phyloP scores from a whole-genome alignment of 768 basidiomycete species.

The Lactarius psammicola region DNA sequence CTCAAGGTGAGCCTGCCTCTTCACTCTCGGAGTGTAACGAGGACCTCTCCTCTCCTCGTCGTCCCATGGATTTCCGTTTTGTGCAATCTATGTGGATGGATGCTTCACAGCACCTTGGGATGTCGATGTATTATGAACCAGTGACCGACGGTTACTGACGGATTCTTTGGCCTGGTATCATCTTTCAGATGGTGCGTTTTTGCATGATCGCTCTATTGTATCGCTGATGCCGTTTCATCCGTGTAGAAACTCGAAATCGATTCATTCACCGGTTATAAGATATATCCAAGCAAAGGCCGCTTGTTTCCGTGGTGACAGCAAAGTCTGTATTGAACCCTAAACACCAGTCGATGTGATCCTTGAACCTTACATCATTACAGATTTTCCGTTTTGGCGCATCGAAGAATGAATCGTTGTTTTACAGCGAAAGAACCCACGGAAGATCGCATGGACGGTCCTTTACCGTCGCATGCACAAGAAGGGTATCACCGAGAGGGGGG shows the following conservation, averaged over 20 bases:
- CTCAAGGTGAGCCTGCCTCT: constrained; percentile 59
- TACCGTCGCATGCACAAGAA: constrained; percentile 99
- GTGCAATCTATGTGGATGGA: constrained; percentile 30
- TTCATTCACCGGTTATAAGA: constrained; percentile 94
- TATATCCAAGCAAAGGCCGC: constrained; percentile 98
- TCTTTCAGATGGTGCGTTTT: constrained; percentile 32
- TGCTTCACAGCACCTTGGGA: constrained; percentile 22
- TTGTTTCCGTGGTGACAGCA: constrained; percentile 95
- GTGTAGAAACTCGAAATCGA: constrained; percentile 96
- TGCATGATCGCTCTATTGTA: background rate
- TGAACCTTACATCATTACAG: constrained; percentile 40
- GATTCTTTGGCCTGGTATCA: constrained; percentile 16
- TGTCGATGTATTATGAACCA: constrained; percentile 23
- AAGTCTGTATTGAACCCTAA: constrained; percentile 51
- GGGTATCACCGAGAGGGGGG: constrained; percentile 98
- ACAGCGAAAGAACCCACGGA: constrained; percentile 99
- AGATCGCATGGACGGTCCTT: constrained; percentile 95
- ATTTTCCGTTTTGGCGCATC: constrained; percentile 93
- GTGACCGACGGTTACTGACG: constrained; percentile 24
- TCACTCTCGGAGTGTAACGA: constrained; percentile 28
- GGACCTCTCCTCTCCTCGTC: constrained; percentile 4
- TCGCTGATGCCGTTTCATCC: constrained; percentile 35
- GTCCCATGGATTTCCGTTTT: constrained; percentile 23
- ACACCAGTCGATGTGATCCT: background rate
- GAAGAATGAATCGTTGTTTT: constrained; percentile 96